A percentile compares a stretch with the other conserved stretches of the same genome.
These are phyloP conservation scores for Plantago major DNA, from an alignment of 257 asterid species.

Conservation along the genomic window DNA sequence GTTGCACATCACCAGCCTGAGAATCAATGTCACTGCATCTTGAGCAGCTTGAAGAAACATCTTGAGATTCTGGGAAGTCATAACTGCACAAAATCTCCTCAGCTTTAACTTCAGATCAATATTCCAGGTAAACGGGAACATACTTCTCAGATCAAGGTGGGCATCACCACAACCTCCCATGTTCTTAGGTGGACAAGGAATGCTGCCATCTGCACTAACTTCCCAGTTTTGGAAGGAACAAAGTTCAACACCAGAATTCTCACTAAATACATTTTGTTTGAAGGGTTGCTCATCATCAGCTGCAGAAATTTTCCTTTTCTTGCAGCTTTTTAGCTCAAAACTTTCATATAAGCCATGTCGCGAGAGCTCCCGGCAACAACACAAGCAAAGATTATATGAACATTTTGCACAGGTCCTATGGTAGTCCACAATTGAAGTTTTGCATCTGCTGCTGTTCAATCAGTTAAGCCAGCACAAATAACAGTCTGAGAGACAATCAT, in stretches of 20 bases:
- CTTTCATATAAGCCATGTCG: conserved; percentile 31
- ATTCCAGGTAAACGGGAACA: conserved; percentile 67
- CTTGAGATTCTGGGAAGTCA: conserved; percentile 37
- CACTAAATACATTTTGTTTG: conserved; percentile 31
- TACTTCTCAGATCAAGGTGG: conserved; percentile 60
- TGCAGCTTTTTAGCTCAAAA: conserved; percentile 34
- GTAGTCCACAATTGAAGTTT: conserved; percentile 69
- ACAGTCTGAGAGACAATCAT: conserved; percentile 21
- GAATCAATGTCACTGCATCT: conserved; percentile 30
- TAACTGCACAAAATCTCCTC: conserved; percentile 51
- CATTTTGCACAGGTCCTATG: conserved; percentile 84
- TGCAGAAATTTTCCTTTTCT: conserved; percentile 39
- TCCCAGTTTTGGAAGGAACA: conserved; percentile 35
- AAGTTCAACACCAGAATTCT: conserved; percentile 29
- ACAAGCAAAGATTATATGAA: conserved; percentile 75
- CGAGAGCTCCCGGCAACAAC: conserved; percentile 71
- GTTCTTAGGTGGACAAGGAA: conserved; percentile 66
- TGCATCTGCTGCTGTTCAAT: conserved; percentile 71
- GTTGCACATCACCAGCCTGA: conserved; percentile 29
- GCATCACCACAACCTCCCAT: conserved; percentile 77
- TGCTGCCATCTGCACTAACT: conserved; percentile 52
- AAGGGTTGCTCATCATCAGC: conserved; percentile 33
- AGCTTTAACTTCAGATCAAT: conserved; percentile 66
- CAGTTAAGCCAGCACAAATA: conserved; percentile 26
- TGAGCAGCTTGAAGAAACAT: conserved; percentile 45